Base-by-base conservation (phyloP, 2,329 filamentous ascomycete genomes). In the Triangularia setosa region DNA sequence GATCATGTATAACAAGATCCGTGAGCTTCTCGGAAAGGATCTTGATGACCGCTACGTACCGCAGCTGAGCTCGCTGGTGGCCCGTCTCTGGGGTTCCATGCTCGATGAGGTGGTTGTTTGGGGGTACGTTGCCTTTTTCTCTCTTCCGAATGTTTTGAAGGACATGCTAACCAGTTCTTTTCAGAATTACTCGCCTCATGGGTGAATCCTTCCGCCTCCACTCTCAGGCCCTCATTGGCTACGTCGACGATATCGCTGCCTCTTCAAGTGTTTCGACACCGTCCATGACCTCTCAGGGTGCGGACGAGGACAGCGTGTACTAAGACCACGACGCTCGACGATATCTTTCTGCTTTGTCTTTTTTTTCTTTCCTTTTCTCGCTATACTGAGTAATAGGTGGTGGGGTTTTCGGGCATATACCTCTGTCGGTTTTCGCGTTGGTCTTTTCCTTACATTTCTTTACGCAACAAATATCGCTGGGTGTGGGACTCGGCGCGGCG, bases 21-120 rank as follows among this genome's bases (percentile, higher is more conserved):
- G 93, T 70, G 88, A 89, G 76, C 83, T 98, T 72, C 96, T 96
- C 74, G 92, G 95, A 72, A 94, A 96, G 74, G 93, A 98, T 74
- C 87, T 91, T 61, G 90, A 94, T 65, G 91, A 96, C 73, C 83
- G 87, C 24, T 92, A 92, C 76, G 90, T 89, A 69, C 84, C 88
- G 60, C 93, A 96, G 76, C 82, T 99, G 71, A 97, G 94, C 81
- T 95, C 93, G n/a, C 92, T 92, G 60, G 94, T 99, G 53, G 93
- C 94, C 68, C 88, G 92, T 72, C 87, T 98, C 55, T 99, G 95
- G 95, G 95, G 94, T 72, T 94, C 92, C 69, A 97, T 98, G 90
- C 88, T 98, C 69, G 95, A 98, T 75, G 95, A 97, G 79, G 95
- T 98, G 68, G 94, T 98, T 71, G 95, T 99, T 66, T 98, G 95